A percentile compares a stretch with the other conserved stretches of the same genome.
Evolutionary conservation across 129 eudicot genomes (phyloP).

Genomic region (Tagetes erecta): DNA sequence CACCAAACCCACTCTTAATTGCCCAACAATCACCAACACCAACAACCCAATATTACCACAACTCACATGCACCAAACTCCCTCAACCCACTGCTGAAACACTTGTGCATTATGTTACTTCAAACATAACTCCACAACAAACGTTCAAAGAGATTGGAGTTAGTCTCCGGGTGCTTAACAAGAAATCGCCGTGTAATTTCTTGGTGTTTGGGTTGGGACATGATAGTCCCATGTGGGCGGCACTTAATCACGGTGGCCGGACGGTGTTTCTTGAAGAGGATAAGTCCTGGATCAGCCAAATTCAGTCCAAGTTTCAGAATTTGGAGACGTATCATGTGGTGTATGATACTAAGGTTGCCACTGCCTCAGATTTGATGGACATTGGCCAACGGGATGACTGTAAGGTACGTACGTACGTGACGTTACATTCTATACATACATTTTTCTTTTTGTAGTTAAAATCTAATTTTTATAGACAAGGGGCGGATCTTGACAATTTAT

Average conservation of each 20-base stretch:
- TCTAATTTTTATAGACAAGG: too few relatives aligned
- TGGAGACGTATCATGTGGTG: constrained; percentile 55
- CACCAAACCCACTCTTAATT: background rate
- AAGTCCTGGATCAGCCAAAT: constrained; percentile 56
- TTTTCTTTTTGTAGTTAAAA: background rate
- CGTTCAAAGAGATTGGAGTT: constrained; percentile 63
- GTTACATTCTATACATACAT: background rate
- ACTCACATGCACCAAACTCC: constrained; percentile 51
- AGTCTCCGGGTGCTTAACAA: constrained; percentile 45
- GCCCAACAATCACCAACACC: too few relatives aligned
- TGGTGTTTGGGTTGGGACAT: constrained; percentile 76
- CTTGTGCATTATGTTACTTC: constrained; percentile 75
- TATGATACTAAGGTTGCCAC: constrained; percentile 60
- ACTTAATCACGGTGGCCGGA: constrained; percentile 81
- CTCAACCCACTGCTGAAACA: constrained; percentile 50
- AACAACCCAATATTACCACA: background rate
- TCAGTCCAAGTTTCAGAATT: constrained; percentile 33
- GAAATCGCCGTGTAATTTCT: constrained; percentile 82
- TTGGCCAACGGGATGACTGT: constrained; percentile 40
- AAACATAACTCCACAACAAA: constrained; percentile 80
- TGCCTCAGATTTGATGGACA: constrained; percentile 45
- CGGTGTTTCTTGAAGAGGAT: constrained; percentile 81
- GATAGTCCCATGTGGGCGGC: constrained; percentile 81
- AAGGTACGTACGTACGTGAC: background rate
- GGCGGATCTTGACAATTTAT: too few relatives aligned